Evolutionary conservation across 2,329 filamentous ascomycete species (phyloP), one percentile per base, ranked within the genome.

Genomic region (Sphaceloma murrayae): DNA sequence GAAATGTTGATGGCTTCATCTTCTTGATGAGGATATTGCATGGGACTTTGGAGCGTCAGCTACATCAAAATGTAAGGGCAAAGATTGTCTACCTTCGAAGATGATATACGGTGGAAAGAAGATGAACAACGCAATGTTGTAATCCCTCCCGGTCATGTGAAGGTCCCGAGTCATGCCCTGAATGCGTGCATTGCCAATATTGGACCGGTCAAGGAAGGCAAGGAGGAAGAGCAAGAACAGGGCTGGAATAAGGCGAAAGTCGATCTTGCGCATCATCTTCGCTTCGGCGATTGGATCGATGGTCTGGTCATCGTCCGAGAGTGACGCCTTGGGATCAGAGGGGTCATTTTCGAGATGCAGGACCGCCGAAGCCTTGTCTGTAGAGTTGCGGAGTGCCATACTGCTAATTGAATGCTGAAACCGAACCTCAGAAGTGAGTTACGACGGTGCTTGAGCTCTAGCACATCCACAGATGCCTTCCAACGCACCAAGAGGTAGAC

Each of bases 121-220:
- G 30, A 68, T 60, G 8, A 62, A 58, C 2, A 68, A 56, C 0
- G 63, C 62, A 24, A 65, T 56, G 45, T 67, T 67, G 65, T 87
- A 94, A 56, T 82, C 69, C 4, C 68, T 62, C 2, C 73, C 69
- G 1, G 70, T 70, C 69, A 89, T 75, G 19, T 72, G 51, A 5
- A 91, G 65, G 46, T 82, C 77, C n/a, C 68, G 57, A 47, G 72
- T 62, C 1, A 78, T 60, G 9, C 74, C 72, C 11, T 69, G 73
- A 19, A 78, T 66, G 53, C 74, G 74, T 1, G 75, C 85, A 63
- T 72, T 91, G n/a, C 48, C 51, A 4, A 55, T 52, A 31, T 54
- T 56, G 10, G 43, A 57, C 51, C 70, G 63, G 52, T 75, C 73
- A 9, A 76, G 63, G 50, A 72, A 75, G 56, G 73, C 74, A 46